Evolutionary conservation across 2,329 filamentous ascomycete species (phyloP).

Genomic region (Pyrenochaeta sp.): DNA sequence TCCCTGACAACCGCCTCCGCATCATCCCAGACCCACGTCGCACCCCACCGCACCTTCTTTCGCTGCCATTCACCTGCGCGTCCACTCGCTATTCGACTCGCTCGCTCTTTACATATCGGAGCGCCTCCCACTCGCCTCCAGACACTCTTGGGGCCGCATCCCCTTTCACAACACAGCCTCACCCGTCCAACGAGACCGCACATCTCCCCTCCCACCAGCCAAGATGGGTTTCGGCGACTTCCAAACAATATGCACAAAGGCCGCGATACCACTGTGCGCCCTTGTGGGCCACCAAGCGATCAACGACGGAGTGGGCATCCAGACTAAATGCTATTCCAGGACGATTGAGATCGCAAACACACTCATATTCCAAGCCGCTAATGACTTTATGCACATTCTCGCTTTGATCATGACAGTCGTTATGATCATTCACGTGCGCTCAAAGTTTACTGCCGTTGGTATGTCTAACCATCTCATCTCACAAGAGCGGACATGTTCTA

Average conservation of each 20-base stretch:
- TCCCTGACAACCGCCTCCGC: constrained; percentile 41
- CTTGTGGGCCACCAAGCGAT: constrained; percentile 79
- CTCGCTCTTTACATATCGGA: constrained; percentile 15
- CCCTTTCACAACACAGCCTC: constrained; percentile 17
- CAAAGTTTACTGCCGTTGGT: constrained; percentile 98
- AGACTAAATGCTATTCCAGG: constrained; percentile 89
- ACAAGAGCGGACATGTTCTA: constrained; percentile 61
- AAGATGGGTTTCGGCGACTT: constrained; percentile 91
- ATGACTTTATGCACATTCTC: constrained; percentile 89
- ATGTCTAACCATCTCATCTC: constrained; percentile 51
- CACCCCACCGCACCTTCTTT: constrained; percentile 29
- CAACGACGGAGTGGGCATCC: constrained; percentile 75
- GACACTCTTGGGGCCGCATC: constrained; percentile 14
- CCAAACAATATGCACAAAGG: constrained; percentile 81
- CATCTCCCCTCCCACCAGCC: constrained; percentile 10
- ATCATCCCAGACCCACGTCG: constrained; percentile 23
- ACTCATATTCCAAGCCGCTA: constrained; percentile 94
- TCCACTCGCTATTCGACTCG: constrained; percentile 31
- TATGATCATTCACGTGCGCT: constrained; percentile 96
- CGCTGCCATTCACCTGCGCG: constrained; percentile 23
- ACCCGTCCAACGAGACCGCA: constrained; percentile 9
- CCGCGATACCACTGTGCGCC: constrained; percentile 85
- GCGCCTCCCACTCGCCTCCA: constrained; percentile 3
- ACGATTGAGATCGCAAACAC: constrained; percentile 98
- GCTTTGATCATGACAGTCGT: constrained; percentile 92